These are phyloP conservation scores for Phialophora macrospora DNA, from an alignment of 2,329 filamentous ascomycete genomes.

Conservation along the genomic window DNA sequence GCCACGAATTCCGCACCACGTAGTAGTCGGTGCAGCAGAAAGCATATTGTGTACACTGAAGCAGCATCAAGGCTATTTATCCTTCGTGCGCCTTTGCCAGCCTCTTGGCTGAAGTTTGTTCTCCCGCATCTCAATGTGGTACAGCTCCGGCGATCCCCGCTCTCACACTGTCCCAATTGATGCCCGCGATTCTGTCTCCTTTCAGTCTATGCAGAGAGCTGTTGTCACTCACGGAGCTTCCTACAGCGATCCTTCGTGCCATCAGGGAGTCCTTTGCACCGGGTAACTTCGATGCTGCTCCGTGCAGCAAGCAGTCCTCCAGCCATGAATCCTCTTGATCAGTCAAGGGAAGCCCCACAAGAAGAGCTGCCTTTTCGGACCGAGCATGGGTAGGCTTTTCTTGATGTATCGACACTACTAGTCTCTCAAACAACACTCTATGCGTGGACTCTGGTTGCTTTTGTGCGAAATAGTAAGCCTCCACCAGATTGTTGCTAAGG, in stretches of 20 bases:
- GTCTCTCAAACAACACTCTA: conserved; percentile 67
- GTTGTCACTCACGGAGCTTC: conserved; percentile 51
- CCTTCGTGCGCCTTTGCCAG: background rate
- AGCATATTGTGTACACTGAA: background rate
- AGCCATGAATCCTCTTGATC: conserved; percentile 75
- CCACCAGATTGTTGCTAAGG: conserved; percentile 68
- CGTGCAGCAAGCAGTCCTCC: conserved; percentile 67
- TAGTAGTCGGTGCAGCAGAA: background rate
- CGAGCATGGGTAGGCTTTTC: conserved; percentile 47
- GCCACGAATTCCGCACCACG: background rate
- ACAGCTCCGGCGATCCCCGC: conserved; percentile 25
- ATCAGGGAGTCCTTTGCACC: conserved; percentile 74
- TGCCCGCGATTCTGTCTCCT: conserved; percentile 55
- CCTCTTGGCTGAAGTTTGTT: background rate
- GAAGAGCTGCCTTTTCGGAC: conserved; percentile 66
- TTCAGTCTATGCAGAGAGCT: conserved; percentile 44
- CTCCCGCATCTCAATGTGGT: conserved; percentile 17
- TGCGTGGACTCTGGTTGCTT: conserved; percentile 66
- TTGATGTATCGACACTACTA: conserved; percentile 64
- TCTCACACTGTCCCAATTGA: conserved; percentile 58
- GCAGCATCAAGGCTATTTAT: background rate
- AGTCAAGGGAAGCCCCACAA: conserved; percentile 75
- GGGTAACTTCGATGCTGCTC: conserved; percentile 67
- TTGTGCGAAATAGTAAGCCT: conserved; percentile 75
- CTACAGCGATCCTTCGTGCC: conserved; percentile 73